Base-by-base conservation (phyloP, 805 yeast species). In the Candida boidinii region DNA sequence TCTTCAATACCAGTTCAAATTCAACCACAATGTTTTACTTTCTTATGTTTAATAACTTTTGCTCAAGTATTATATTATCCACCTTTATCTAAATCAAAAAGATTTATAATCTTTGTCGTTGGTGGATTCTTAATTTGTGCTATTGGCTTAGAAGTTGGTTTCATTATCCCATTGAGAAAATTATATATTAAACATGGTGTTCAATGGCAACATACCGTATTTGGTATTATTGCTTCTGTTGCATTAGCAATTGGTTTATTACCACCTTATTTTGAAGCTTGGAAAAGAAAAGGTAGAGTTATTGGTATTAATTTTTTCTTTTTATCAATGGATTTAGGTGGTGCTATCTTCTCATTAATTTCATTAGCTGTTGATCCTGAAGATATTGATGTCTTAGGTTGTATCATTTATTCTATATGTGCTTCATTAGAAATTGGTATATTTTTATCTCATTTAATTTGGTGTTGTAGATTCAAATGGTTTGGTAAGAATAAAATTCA, bases 361-460 rank as follows among this genome's bases (percentile, higher is more conserved):
- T 54, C 65, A 2, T 66, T 79, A 24, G 92, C 79, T 3, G 72
- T 33, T 11, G 53, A 60, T 7, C 58, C 62, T 6, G 68, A 65
- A 1, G 64, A 66, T 23, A 48, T 82, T 50, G 96, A 88, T 53
- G 54, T 74, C n/a, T 67, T 90, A 72, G 92, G 96, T 28, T 68
- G 83, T 41, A 66, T 82, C 0, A 64, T 88, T 23, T 88, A 88
- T 51, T 65, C 74, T 9, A 65, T 86, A 14, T 87, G 88, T 23
- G 74, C 87, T 4, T 73, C 56, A 1, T 49, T 87, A 53, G 96
- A 88, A 48, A 33, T 79, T 2, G 96, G 96, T 0, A 82, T 88
- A 11, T 73, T 82, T 44, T 20, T 60, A 0, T 73, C 85, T 31
- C 96, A 86, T 35, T 43, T 68, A 7, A 59, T 81, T 11, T 87